A percentile compares a stretch with the other conserved stretches of the same genome.
Evolutionary conservation across 23 red algal genomes (phyloP).

Genomic region (Agarophyton chilense): DNA sequence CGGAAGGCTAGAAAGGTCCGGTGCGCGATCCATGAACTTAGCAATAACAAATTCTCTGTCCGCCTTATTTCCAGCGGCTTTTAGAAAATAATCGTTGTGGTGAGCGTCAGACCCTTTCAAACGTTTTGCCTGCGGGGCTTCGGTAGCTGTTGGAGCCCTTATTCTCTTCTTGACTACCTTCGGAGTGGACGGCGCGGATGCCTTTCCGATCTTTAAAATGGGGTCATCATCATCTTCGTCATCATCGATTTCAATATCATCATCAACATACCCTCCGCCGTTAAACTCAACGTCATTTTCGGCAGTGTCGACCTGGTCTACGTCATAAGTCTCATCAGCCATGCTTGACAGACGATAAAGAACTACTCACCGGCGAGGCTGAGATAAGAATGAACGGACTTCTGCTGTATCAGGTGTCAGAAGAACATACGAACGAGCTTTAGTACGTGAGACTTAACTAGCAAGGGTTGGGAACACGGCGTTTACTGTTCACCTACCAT

Average conservation of each 20-base stretch:
- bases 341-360: neutral
- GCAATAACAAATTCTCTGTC: slow-evolving; percentile 46
- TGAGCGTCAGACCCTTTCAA: slow-evolving; percentile 2
- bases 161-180: slow-evolving; percentile 16
- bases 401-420: too few relatives aligned
- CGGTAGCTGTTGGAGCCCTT: neutral
- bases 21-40: slow-evolving; percentile 45
- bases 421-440: too few relatives aligned
- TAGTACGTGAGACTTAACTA: too few relatives aligned
- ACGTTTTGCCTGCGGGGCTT: neutral
- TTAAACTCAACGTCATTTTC: slow-evolving; percentile 24
- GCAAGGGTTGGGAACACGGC: too few relatives aligned
- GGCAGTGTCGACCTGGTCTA: slow-evolving; percentile 24
- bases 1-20: slow-evolving; percentile 15
- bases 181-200: neutral
- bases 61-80: neutral
- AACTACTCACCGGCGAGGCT: neutral
- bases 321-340: slow-evolving; percentile 45
- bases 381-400: neutral
- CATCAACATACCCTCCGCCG: slow-evolving; percentile 62
- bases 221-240: slow-evolving; percentile 65
- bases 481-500: too few relatives aligned
- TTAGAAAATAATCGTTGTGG: slow-evolving; percentile 31
- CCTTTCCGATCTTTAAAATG: neutral
- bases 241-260: slow-evolving; percentile 63